Percentiles rank a stretch among this genome's conserved stretches.
phyloP scores from a whole-genome alignment of 2,329 filamentous ascomycete genomes.

The Erysiphe pulchra region DNA sequence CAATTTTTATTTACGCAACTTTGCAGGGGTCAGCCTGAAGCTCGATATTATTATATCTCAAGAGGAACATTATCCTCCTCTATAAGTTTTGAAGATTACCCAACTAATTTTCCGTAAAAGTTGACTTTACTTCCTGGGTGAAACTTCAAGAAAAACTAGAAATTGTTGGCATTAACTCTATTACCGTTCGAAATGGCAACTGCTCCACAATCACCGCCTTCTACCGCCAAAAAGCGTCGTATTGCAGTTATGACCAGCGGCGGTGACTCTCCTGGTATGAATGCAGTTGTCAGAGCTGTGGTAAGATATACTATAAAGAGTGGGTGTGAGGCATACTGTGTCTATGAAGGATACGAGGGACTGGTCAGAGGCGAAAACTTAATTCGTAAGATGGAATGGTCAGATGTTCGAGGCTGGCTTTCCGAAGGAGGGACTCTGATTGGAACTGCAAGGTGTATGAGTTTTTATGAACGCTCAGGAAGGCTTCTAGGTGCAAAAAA shows the following conservation, averaged over 20 bases:
- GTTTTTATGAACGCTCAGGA: constrained; percentile 71
- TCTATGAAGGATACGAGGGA: constrained; percentile 91
- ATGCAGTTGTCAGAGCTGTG: constrained; percentile 45
- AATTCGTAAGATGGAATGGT: constrained; percentile 73
- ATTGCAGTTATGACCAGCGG: constrained; percentile 53
- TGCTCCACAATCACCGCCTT: constrained; percentile 7
- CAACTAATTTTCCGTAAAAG: too few relatives aligned
- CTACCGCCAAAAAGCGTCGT: constrained; percentile 11
- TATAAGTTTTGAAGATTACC: too few relatives aligned
- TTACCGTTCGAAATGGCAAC: constrained; percentile 7
- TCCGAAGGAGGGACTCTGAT: constrained; percentile 90
- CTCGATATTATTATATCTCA: too few relatives aligned
- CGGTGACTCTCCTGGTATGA: constrained; percentile 54
- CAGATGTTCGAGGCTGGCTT: constrained; percentile 82
- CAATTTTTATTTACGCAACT: too few relatives aligned
- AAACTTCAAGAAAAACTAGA: too few relatives aligned
- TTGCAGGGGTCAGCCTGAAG: too few relatives aligned
- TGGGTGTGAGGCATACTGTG: constrained; percentile 52
- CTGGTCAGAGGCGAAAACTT: constrained; percentile 70
- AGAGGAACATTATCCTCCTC: too few relatives aligned
- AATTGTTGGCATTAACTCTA: neutral
- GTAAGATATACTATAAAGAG: constrained; percentile 77
- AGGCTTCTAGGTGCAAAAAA: constrained; percentile 76
- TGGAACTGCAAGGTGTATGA: constrained; percentile 78
- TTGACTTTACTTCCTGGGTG: too few relatives aligned